Evolutionary conservation across 306 rosid genomes (phyloP).

Genomic region (Astragalus membranaceus): DNA sequence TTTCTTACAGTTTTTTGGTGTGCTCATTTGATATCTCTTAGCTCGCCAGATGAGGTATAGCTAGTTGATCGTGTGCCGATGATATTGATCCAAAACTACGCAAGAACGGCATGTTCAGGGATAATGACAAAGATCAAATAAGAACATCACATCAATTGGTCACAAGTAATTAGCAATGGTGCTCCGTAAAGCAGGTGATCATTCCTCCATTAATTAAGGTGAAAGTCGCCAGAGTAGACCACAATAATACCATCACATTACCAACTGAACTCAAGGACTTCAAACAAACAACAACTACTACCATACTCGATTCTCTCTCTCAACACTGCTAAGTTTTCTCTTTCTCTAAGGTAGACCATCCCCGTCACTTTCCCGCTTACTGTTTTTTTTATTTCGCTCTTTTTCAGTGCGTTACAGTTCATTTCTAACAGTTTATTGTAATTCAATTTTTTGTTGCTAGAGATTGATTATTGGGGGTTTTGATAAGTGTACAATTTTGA

Average conservation of each 20-base stretch:
- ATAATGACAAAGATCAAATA: too few relatives aligned
- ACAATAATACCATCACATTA: background rate
- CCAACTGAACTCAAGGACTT: conserved; percentile 15
- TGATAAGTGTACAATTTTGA: background rate
- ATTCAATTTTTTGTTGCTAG: background rate
- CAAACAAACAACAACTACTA: too few relatives aligned
- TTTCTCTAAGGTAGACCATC: conserved; percentile 18
- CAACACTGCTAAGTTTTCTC: conserved; percentile 11
- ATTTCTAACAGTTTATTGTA: background rate
- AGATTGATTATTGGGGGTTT: background rate
- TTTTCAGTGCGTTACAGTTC: background rate
- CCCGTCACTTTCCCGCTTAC: conserved; percentile 22
- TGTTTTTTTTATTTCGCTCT: conserved; percentile 2
- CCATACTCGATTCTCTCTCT: too few relatives aligned
- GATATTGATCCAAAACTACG: background rate
- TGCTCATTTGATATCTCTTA: too few relatives aligned
- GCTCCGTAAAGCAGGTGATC: conserved; percentile 22
- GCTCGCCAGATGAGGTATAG: too few relatives aligned
- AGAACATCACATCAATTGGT: too few relatives aligned
- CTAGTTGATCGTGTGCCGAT: too few relatives aligned
- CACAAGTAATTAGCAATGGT: background rate
- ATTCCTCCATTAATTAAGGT: background rate
- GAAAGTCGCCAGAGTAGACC: conserved; percentile 55
- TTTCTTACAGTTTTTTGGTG: too few relatives aligned
- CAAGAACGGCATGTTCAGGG: too few relatives aligned